Conservation (phyloP, 169 alveolate genomes). For the Plasmodium inui region DNA sequence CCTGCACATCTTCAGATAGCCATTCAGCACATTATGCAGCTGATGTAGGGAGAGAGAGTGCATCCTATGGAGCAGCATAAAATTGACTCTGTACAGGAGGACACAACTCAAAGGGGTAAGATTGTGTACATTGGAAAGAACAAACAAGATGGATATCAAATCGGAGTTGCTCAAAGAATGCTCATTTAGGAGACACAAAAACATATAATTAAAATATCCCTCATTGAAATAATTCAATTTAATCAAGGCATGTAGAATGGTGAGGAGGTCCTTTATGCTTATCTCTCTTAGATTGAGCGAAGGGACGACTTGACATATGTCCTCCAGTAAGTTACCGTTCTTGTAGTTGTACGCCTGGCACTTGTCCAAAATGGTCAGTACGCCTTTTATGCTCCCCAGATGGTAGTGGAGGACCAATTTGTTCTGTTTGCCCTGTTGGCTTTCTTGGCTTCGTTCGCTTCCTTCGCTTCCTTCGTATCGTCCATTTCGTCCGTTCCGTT, state of each 20-base stretch:
- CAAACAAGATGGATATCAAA: constrained; percentile 1
- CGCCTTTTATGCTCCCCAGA: neutral
- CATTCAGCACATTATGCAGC: constrained; percentile 24
- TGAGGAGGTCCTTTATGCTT: constrained; percentile 5
- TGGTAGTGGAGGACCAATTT: constrained; percentile 26
- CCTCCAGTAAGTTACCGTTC: constrained; percentile 8
- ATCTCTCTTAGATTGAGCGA: neutral
- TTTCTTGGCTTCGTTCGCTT: neutral
- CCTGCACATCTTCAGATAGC: constrained; percentile 11
- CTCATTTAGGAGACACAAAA: neutral
- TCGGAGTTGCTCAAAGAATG: neutral
- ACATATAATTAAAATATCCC: neutral
- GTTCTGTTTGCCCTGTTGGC: neutral
- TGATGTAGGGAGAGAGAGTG: constrained; percentile 33
- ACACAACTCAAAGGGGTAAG: neutral
- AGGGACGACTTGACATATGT: neutral
- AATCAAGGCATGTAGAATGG: neutral
- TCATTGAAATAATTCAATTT: constrained; percentile 43
- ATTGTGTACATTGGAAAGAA: constrained; percentile 4
- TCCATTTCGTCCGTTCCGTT: neutral
- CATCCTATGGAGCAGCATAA: constrained; percentile 26
- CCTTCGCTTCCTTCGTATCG: neutral
- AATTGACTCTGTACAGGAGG: constrained; percentile 35
- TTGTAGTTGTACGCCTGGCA: constrained; percentile 42
- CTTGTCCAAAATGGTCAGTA: constrained; percentile 14